Evolutionary conservation across 805 yeast species (phyloP), one percentile per base, ranked within the genome.

Genomic region (Myxozyma melibiosi): DNA sequence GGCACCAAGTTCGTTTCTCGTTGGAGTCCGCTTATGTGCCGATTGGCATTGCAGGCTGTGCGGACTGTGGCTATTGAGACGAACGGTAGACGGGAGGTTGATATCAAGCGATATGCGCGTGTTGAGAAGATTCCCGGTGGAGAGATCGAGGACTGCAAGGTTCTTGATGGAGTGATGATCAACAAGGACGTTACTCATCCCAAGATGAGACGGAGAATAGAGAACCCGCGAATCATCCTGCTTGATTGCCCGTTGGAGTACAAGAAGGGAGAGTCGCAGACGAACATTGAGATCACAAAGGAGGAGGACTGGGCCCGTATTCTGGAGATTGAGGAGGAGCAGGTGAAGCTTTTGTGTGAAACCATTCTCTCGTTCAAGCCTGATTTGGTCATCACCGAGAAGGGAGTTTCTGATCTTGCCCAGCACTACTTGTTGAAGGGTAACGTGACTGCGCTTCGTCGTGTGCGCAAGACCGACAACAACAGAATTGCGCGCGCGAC

Each of bases 121-220:
- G 83, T 94, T 57, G 99, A 94, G 75, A 94, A 94, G 77, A 86
- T 94, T 59, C 96, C 99, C 42, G 99, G 99, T 69, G 99, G 97
- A 40, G 99, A 94, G 65, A 90, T 94, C 62, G 85, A 89, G 66
- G 96, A 92, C 67, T 84, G 91, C 44, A 79, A 79, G 62, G 97
- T 94, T 14, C 78, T 94, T 68, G 91, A 88, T 68, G 99, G 99
- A 63, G 86, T 92, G 51, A 77, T 94, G 75, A 80, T 94, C 67
- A 94, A 94, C 78, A 94, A 94, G 74, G 99, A 94, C 71, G 95
- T 94, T 56, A 90, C 95, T n/a, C 99, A 94, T 74, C 99, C 99
- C 62, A 90, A 91, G 74, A 94, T 94, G 99, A 85, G 85, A 67
- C 84, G 99, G 72, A 70, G 78, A 67, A 87, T 94, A 66, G 88